Evolutionary conservation across 768 basidiomycete species (phyloP).

Genomic region (Lactarius vividus): DNA sequence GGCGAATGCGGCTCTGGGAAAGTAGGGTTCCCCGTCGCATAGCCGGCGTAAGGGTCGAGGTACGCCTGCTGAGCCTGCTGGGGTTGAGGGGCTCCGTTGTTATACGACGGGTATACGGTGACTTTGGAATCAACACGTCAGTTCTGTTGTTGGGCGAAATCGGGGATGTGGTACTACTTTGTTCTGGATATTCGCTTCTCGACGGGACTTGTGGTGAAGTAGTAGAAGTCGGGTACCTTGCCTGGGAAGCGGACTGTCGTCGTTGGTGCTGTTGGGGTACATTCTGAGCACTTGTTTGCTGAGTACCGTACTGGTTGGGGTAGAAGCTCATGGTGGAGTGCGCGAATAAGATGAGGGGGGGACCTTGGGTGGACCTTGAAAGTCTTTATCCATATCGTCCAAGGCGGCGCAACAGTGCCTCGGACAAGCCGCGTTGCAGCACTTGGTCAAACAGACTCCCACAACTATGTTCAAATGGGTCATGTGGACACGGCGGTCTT

Average conservation of each 20-base stretch:
- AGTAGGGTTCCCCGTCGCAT: neutral
- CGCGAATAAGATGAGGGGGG: neutral
- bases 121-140: neutral
- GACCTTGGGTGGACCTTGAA: neutral
- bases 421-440: neutral
- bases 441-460: conserved; percentile 10
- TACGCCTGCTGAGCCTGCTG: neutral
- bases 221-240: neutral
- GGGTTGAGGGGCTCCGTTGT: no score
- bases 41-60: neutral
- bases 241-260: neutral
- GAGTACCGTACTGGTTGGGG: neutral
- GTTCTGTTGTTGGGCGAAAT: neutral
- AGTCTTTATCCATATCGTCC: conserved; percentile 3
- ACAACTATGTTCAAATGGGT: neutral
- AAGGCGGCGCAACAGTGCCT: conserved; percentile 1
- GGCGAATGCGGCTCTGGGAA: conserved; percentile 2
- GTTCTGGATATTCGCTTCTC: neutral
- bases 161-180: neutral
- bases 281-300: neutral
- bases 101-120: neutral
- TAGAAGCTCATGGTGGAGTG: conserved; percentile 2
- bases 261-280: neutral
- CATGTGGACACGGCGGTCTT: conserved; percentile 10
- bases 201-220: neutral